phyloP scores from a whole-genome alignment of 2,329 filamentous ascomycete genomes.

The Clonostachys byssicola region DNA sequence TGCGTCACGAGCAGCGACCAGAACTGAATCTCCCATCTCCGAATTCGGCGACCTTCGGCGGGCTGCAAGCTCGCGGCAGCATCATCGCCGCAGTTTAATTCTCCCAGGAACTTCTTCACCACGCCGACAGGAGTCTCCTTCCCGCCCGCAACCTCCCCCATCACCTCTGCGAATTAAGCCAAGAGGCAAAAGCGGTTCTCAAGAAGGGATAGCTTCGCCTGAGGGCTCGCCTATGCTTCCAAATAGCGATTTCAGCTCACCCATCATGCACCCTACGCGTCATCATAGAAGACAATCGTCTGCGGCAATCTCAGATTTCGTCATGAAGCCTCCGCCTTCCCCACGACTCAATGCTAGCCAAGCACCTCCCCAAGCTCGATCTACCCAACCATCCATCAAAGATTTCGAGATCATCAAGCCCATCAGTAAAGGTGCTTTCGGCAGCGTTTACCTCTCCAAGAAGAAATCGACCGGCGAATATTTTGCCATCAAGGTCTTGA shows the following conservation, averaged over 20 bases:
- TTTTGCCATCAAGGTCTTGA: constrained; percentile 96
- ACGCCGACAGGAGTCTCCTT: constrained; percentile 84
- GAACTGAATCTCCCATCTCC: constrained; percentile 87
- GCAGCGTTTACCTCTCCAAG: constrained; percentile 95
- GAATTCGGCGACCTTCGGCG: constrained; percentile 75
- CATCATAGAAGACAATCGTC: constrained; percentile 91
- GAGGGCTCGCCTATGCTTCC: constrained; percentile 86
- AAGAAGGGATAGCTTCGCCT: constrained; percentile 73
- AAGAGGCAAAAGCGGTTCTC: constrained; percentile 52
- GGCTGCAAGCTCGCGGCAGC: constrained; percentile 73
- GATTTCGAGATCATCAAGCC: constrained; percentile 99
- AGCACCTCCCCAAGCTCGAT: constrained; percentile 77
- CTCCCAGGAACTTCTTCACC: constrained; percentile 76
- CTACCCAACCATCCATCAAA: constrained; percentile 93
- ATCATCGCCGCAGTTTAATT: constrained; percentile 83
- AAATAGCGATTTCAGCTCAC: constrained; percentile 76
- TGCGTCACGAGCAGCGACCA: constrained; percentile 59
- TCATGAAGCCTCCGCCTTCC: constrained; percentile 70
- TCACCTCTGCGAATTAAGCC: constrained; percentile 89
- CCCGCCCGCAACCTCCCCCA: constrained; percentile 71
- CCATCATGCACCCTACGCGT: constrained; percentile 52
- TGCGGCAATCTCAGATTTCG: constrained; percentile 69
- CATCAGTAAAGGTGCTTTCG: constrained; percentile 97
- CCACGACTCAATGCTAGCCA: constrained; percentile 74
- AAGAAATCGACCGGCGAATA: constrained; percentile 99